A percentile compares a stretch with the other conserved stretches of the same genome.
These are phyloP conservation scores for Paraleonurus japonicus DNA, from an alignment of 257 asterid species.

Conservation along the genomic window DNA sequence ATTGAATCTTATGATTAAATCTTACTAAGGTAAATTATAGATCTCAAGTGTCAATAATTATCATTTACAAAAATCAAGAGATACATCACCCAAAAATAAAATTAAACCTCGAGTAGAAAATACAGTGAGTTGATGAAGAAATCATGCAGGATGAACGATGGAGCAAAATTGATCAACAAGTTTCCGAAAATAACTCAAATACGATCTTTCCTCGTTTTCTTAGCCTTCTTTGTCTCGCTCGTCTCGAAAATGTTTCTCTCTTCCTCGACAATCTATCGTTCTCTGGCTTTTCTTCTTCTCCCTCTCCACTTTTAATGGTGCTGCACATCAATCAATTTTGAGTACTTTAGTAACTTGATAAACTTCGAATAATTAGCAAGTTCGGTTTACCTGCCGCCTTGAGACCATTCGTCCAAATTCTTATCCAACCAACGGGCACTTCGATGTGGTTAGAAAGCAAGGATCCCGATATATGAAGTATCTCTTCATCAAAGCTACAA, in stretches of 20 bases:
- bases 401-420: constrained; percentile 53
- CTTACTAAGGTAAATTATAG: not conserved
- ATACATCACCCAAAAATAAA: not conserved
- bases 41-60: not conserved
- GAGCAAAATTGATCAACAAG: not conserved
- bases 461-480: constrained; percentile 73
- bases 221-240: constrained; percentile 38
- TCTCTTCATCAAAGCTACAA: constrained; percentile 73
- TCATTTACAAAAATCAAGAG: not conserved
- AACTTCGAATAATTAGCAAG: not conserved
- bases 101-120: not conserved
- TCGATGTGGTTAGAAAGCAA: constrained; percentile 53
- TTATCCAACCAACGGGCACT: constrained; percentile 64
- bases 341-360: not conserved
- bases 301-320: constrained; percentile 26
- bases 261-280: constrained; percentile 21
- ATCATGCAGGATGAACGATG: not conserved
- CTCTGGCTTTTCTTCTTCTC: constrained; percentile 21
- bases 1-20: no score
- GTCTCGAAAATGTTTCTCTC: constrained; percentile 23
- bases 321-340: constrained; percentile 34
- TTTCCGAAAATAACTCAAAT: constrained; percentile 24
- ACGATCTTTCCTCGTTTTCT: constrained; percentile 39
- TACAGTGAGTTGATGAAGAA: not conserved
- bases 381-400: constrained; percentile 53